Base-by-base conservation (phyloP, 352 stramenopile genomes). In the Nothophytophthora sp. region DNA sequence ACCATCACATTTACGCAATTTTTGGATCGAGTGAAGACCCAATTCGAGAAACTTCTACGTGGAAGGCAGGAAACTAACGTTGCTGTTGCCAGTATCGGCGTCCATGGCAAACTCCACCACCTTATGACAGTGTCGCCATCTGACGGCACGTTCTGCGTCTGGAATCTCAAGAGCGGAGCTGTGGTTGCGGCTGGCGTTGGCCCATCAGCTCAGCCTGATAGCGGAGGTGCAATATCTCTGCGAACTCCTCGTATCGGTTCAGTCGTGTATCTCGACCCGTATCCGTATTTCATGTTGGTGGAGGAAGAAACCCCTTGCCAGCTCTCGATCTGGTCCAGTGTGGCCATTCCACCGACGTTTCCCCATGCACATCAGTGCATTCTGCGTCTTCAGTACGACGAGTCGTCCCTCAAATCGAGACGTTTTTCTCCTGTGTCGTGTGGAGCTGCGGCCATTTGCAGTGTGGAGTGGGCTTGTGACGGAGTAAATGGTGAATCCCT, bases 251-350 rank as follows among this genome's bases (percentile, higher is more conserved):
- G 49, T 15, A 20, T 67, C 2, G 35, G 50, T 15, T 53, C 61
- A 20, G 48, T 80, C 13, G 19, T 47, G 5, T 86, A 65, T 52
- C 46, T 86, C 20, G 34, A 56, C 4, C 75, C 72, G n/a, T 45
- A 59, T 12, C 69, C 75, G 4, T 80, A 62, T 42, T 81, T 84
- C 28, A 46, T 75, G 1, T 57, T 70, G 29, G 29, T 76, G 9
- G 70, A 76, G 19, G 63, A 66, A 22, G 61, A 53, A 12, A 59
- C 45, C 27, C 22, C 44, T n/a, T 35, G 25, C 10, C 23, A 48
- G 0, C 35, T 86, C 6, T 70, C 73, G 13, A 43, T 86, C 29
- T 86, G 74, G 74, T 69, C 60, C 4, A 70, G 53, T 6, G 41
- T 55, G 3, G 49, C 71, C 5, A 50, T 73, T n/a, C 48, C 60